These are phyloP conservation scores for Antitrichia curtipendula DNA, from an alignment of 225 moss, liverwort and hornwort species.

Conservation along the genomic window DNA sequence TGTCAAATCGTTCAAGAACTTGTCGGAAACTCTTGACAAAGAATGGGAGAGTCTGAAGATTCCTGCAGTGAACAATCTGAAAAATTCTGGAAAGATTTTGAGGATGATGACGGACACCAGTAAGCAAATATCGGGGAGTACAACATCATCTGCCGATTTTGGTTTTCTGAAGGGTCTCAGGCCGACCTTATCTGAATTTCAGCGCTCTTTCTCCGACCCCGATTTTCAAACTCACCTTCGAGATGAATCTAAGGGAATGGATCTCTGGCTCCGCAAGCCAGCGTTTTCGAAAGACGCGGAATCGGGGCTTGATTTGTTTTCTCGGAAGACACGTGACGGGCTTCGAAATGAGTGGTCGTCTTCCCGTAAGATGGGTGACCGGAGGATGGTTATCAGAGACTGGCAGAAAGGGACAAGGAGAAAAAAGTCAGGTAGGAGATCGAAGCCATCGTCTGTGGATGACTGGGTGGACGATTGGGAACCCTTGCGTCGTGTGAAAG, in stretches of 20 bases:
- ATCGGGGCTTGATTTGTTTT: constrained; percentile 44
- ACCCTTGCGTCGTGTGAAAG: constrained; percentile 85
- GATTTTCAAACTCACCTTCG: constrained; percentile 57
- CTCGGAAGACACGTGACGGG: constrained; percentile 27
- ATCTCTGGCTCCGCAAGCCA: constrained; percentile 45
- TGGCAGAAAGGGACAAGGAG: constrained; percentile 45
- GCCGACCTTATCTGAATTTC: constrained; percentile 68
- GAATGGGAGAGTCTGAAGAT: constrained; percentile 93
- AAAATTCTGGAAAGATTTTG: constrained; percentile 63
- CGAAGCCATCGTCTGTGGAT: constrained; percentile 30
- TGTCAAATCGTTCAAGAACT: constrained; percentile 75
- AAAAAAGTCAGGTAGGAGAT: constrained; percentile 35
- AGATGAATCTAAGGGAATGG: constrained; percentile 45
- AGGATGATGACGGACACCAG: constrained; percentile 73
- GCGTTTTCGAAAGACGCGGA: constrained; percentile 27
- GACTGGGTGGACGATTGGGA: constrained; percentile 87
- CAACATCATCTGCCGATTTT: constrained; percentile 52
- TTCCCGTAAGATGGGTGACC: constrained; percentile 27
- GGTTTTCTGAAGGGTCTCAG: constrained; percentile 79
- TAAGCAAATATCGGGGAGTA: constrained; percentile 28
- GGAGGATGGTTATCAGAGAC: constrained; percentile 40
- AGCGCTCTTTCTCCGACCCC: constrained; percentile 78
- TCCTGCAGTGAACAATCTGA: constrained; percentile 55
- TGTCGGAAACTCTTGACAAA: constrained; percentile 84
- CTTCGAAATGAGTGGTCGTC: constrained; percentile 50